phyloP scores from a whole-genome alignment of 768 basidiomycete genomes.

The Boletus rex-veris region DNA sequence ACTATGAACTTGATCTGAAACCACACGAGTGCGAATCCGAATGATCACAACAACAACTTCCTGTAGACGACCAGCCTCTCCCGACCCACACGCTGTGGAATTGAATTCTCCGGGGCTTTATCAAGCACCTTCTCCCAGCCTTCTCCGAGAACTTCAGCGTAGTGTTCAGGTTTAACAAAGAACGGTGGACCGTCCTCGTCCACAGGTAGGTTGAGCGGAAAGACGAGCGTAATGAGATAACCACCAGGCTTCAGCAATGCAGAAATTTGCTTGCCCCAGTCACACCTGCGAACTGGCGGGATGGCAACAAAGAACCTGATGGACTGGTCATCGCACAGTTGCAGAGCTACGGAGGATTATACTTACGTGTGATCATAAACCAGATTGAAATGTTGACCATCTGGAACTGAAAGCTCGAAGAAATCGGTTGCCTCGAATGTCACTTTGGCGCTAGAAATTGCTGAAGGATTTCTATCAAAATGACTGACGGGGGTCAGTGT shows the following conservation, averaged over 20 bases:
- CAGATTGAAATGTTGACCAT: slow-evolving; percentile 12
- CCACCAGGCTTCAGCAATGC: slow-evolving; percentile 59
- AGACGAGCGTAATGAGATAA: slow-evolving; percentile 57
- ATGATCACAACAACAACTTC: slow-evolving; percentile 4
- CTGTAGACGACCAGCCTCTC: slow-evolving; percentile 47
- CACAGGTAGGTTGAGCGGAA: slow-evolving; percentile 46
- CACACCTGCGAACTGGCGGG: slow-evolving; percentile 46
- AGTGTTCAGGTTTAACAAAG: slow-evolving; percentile 55
- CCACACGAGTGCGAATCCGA: neutral
- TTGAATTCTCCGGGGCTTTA: slow-evolving; percentile 44
- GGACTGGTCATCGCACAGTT: neutral
- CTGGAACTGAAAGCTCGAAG: slow-evolving; percentile 16
- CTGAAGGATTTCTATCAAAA: neutral
- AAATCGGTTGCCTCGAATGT: slow-evolving; percentile 21
- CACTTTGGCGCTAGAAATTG: neutral
- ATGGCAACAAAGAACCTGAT: slow-evolving; percentile 62
- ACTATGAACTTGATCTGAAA: too few relatives aligned
- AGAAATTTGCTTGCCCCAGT: slow-evolving; percentile 59
- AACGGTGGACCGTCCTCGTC: slow-evolving; percentile 61
- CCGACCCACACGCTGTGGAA: slow-evolving; percentile 41
- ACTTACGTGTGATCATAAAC: slow-evolving; percentile 18
- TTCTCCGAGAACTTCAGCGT: slow-evolving; percentile 45
- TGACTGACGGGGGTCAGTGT: slow-evolving; percentile 3
- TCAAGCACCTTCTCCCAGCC: slow-evolving; percentile 55
- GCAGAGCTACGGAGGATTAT: neutral